Base-by-base conservation (phyloP, 176 grass and related monocot species). In the Triticum monococcum region DNA sequence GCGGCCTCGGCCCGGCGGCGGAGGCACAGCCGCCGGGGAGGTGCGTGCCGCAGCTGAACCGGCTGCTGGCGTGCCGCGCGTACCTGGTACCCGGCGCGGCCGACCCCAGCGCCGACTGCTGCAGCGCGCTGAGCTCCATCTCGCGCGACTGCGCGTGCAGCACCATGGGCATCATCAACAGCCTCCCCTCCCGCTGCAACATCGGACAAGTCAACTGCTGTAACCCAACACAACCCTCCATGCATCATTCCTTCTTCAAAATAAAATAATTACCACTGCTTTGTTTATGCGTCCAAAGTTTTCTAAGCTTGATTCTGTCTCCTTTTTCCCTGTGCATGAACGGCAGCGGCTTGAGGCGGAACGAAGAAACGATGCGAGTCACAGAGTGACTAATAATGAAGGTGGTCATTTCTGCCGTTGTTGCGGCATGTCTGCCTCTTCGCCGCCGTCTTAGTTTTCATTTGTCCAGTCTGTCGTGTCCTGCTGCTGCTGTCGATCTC, bases 81-180 rank as follows among this genome's bases (percentile, higher is more conserved):
- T 96, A 85, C 71, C 62, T 86, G 10, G 87, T 92, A 48, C 94
- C 94, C 23, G 94, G 89, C 33, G 89, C 91, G 26, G 80, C 87
- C 16, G 79, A 87, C 73, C 87, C 91, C 10, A 96, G 89, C 89
- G 37, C 85, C 36, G 87, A 93, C 28, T 96, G 94, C 85, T 96
- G 94, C 94, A 64, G 68, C 77, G 94, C 94, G 81, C 81, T 96
- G 1, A 70, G 89, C 54, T 50, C 85, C 52, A 75, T 96, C 75
- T 84, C 84, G 61, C 87, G 74, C 63, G 81, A 86, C 64, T 96
- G 94, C 79, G 94, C 89, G 31, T 96, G 94, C 85, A 86, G 88
- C 87, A 90, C 94, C 46, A 93, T 94, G 62, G 66, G 78, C 77
- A 94, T 96, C 81, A 94, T 94, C 89, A 96, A 79, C 89, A 92